Percentiles rank a stretch among this genome's conserved stretches.
phyloP scores from a whole-genome alignment of 176 grass and related monocot species.

The Dactylis glomerata region DNA sequence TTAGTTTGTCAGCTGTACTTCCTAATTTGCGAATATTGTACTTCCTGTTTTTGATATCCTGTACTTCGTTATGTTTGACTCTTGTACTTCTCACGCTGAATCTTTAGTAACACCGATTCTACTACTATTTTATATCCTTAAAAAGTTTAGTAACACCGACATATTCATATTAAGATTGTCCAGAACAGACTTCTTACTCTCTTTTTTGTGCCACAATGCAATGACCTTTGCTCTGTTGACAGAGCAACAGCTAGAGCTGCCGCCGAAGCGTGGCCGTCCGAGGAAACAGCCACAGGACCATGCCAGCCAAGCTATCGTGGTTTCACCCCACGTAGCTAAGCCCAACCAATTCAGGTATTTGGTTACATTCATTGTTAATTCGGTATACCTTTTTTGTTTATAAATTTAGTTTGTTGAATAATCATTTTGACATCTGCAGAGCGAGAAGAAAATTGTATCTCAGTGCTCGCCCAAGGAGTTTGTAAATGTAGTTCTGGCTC shows the following conservation, averaged over 20 bases:
- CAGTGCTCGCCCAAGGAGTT: too few species aligned
- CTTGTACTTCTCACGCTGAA: too few species aligned
- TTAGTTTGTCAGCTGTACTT: too few species aligned
- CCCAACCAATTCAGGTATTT: not conserved
- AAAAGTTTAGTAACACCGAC: too few species aligned
- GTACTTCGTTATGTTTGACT: too few species aligned
- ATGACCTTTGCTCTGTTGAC: not conserved
- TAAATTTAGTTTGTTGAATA: not conserved
- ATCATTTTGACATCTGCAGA: too few species aligned
- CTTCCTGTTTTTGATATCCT: too few species aligned
- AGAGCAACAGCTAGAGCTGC: not conserved
- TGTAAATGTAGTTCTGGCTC: too few species aligned
- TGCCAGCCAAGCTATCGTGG: not conserved
- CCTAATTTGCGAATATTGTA: too few species aligned
- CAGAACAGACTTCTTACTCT: not conserved
- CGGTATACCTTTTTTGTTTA: not conserved
- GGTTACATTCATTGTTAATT: not conserved
- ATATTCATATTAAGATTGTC: not conserved
- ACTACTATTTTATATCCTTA: too few species aligned
- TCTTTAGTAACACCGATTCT: too few species aligned
- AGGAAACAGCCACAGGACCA: not conserved
- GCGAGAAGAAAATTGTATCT: too few species aligned
- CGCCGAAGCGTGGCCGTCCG: not conserved
- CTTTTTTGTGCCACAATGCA: not conserved
- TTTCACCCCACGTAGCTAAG: not conserved